Evolutionary conservation across 208 protist species (phyloP).

Genomic region (Porcisia deanei): DNA sequence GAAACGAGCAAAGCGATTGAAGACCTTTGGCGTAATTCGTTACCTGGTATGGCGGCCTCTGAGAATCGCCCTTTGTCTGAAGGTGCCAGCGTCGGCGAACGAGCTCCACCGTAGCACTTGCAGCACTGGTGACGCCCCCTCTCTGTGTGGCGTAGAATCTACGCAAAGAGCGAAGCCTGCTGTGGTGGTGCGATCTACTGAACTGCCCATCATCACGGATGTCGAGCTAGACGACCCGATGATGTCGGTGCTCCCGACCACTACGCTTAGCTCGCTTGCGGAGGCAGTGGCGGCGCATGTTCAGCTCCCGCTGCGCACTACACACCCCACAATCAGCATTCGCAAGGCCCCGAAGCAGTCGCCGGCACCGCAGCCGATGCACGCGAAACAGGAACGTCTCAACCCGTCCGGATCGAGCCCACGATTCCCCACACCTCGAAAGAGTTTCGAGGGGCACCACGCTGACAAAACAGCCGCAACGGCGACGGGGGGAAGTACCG

Average conservation of each 20-base stretch:
- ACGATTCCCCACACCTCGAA: conserved; percentile 4
- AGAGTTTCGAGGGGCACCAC: conserved; percentile 9
- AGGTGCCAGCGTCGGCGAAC: neutral
- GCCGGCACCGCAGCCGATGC: neutral
- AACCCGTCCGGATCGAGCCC: neutral
- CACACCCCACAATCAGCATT: neutral
- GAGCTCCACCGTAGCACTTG: too few species aligned
- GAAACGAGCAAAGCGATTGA: conserved; percentile 27
- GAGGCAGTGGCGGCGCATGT: conserved; percentile 28
- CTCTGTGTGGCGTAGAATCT: neutral
- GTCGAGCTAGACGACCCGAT: conserved; percentile 13
- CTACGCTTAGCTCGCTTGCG: conserved; percentile 20
- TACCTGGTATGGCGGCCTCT: conserved; percentile 25
- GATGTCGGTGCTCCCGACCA: conserved; percentile 23
- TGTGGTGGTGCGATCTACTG: conserved; percentile 2
- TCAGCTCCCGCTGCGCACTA: neutral
- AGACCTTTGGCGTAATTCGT: conserved; percentile 20
- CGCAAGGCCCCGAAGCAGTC: neutral
- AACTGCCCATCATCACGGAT: conserved; percentile 10
- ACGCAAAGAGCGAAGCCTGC: neutral
- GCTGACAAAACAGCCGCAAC: neutral
- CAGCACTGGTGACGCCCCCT: neutral
- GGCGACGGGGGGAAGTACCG: neutral
- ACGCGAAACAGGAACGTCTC: conserved; percentile 12
- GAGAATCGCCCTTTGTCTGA: conserved; percentile 1